Conservation (phyloP, 1,139 yeast genomes). For the Meyerozyma sp. region DNA sequence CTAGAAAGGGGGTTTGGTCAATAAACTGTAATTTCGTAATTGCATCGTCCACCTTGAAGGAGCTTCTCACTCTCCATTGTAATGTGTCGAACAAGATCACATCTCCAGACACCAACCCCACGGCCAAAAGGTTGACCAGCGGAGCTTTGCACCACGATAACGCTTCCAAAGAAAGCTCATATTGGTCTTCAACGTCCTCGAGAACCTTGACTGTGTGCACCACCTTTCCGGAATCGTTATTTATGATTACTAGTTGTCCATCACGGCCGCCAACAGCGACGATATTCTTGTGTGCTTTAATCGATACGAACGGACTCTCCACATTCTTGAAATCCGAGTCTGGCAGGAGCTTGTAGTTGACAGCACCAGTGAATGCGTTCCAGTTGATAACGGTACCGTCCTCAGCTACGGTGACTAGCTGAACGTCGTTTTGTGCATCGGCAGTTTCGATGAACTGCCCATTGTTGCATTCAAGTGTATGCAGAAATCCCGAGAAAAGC, state of each 20-base stretch:
- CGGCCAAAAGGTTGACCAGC: slow-evolving; percentile 58
- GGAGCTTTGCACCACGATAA: slow-evolving; percentile 71
- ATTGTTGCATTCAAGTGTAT: slow-evolving; percentile 70
- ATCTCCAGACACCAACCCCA: slow-evolving; percentile 87
- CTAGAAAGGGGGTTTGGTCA: slow-evolving; percentile 47
- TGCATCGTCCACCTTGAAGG: slow-evolving; percentile 69
- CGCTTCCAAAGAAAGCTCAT: slow-evolving; percentile 82
- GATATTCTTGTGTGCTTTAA: slow-evolving; percentile 43
- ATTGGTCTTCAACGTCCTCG: slow-evolving; percentile 56
- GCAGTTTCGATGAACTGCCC: slow-evolving; percentile 69
- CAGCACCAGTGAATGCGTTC: slow-evolving; percentile 79
- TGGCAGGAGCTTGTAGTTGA: slow-evolving; percentile 59
- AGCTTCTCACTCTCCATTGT: slow-evolving; percentile 81
- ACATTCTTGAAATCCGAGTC: slow-evolving; percentile 61
- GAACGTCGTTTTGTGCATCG: slow-evolving; percentile 54
- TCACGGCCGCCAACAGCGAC: slow-evolving; percentile 81
- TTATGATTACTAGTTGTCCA: slow-evolving; percentile 74
- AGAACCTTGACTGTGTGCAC: slow-evolving; percentile 62
- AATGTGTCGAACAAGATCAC: slow-evolving; percentile 74
- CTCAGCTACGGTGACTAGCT: slow-evolving; percentile 75
- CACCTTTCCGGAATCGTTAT: slow-evolving; percentile 66
- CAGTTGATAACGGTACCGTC: slow-evolving; percentile 85
- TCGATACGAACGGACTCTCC: slow-evolving; percentile 84
- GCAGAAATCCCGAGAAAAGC: slow-evolving; percentile 76
- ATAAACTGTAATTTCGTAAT: slow-evolving; percentile 75